Evolutionary conservation across 75 land plant species (phyloP), one percentile per base, ranked within the genome.

Genomic region (Selaginella tamariscina): DNA sequence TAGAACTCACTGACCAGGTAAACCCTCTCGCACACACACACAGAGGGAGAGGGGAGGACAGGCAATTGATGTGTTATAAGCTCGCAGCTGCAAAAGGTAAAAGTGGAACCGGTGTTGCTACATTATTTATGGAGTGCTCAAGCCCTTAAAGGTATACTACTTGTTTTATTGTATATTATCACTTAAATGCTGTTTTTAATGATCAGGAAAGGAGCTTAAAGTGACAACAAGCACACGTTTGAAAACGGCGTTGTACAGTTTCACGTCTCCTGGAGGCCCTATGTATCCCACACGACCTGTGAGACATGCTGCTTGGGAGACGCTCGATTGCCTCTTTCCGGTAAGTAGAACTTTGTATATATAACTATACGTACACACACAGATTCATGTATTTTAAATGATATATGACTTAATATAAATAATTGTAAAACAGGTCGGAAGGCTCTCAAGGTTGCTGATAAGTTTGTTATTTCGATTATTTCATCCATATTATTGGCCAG

Each of bases 241-340:
- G 57, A 94, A 90, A 67, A 78, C 96, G 22, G 89, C 97, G 49
- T 80, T 94, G 31, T 94, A 87, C 72, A 87, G 96, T 66, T 89
- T 94, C 72, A 94, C 98, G 13, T 88, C 96, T 62, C 98, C 98
- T 44, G 98, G 98, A 62, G 98, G 98, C 65, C 98, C 98, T 27
- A 87, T 88, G 91, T 94, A 94, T 81, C 98, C 98, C 24, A 94
- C 98, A 30, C 78, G 96, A 70, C 93, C 86, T 76, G 98, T 94
- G 55, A 84, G 98, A 2, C 98, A 83, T 78, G 96, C 88, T 13
- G 88, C 98, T 24, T 94, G 96, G 96, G 86, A 85, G 30, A 72
- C 96, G 22, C 76, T 94, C 63, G 98, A 94, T 71, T 76, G 67
- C 2, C 88, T 94, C 49, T 94, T 85, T 65, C 98, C 98, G 24